Conservation (phyloP, 805 yeast genomes). For the Saturnispora kantuleensis region DNA sequence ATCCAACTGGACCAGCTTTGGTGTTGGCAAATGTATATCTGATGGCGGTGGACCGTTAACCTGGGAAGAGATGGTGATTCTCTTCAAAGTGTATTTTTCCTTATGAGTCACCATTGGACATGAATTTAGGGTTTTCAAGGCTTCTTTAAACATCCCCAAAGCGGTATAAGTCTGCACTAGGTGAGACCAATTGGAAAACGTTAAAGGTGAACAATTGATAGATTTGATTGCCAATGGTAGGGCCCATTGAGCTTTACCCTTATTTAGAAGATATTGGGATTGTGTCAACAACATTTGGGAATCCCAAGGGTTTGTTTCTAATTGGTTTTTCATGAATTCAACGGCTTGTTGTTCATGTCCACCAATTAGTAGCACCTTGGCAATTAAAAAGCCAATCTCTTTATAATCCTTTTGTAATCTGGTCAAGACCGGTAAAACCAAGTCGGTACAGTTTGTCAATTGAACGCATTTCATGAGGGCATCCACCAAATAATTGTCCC, state of each 20-base stretch:
- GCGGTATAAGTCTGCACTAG: constrained; percentile 56
- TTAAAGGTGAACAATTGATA: constrained; percentile 65
- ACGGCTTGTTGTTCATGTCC: constrained; percentile 56
- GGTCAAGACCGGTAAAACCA: constrained; percentile 49
- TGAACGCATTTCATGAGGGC: constrained; percentile 57
- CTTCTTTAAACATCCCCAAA: constrained; percentile 58
- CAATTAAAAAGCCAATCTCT: constrained; percentile 47
- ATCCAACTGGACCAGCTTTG: constrained; percentile 60
- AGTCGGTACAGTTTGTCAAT: constrained; percentile 53
- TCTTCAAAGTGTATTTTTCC: constrained; percentile 51
- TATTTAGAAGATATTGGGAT: constrained; percentile 46
- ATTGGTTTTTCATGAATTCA: constrained; percentile 39
- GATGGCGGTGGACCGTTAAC: constrained; percentile 38
- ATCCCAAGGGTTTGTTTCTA: constrained; percentile 34
- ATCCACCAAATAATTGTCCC: constrained; percentile 64
- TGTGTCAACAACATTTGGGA: constrained; percentile 45
- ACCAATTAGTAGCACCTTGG: constrained; percentile 40
- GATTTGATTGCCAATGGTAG: constrained; percentile 51
- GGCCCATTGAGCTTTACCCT: constrained; percentile 46
- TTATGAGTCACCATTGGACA: constrained; percentile 75
- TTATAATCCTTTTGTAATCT: constrained; percentile 44
- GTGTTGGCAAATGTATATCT: constrained; percentile 64
- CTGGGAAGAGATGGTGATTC: constrained; percentile 28
- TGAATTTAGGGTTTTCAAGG: constrained; percentile 62
- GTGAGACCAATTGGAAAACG: constrained; percentile 64